Conservation (phyloP, 805 yeast species). For the Cyberlindnera mrakii region DNA sequence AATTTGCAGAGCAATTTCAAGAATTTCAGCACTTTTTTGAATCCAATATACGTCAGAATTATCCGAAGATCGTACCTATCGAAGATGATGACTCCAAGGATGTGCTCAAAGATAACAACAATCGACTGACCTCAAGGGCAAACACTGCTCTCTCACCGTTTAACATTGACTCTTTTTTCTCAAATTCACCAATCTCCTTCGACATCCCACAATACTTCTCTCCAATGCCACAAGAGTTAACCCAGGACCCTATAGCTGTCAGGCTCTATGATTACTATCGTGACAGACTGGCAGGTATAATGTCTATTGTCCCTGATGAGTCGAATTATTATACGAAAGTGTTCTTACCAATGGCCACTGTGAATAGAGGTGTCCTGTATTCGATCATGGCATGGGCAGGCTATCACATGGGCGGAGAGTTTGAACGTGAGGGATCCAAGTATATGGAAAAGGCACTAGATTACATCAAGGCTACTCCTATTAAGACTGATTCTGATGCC, state of each 20-base stretch:
- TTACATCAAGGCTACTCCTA: slow-evolving; percentile 32
- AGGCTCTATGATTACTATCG: slow-evolving; percentile 45
- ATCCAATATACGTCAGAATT: slow-evolving; percentile 17
- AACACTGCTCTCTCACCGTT: slow-evolving; percentile 1
- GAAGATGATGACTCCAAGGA: slow-evolving; percentile 1
- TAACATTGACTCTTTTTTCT: slow-evolving; percentile 5
- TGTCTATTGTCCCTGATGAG: slow-evolving; percentile 42
- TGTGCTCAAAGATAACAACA: neutral
- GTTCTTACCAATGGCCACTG: slow-evolving; percentile 46
- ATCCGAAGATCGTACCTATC: slow-evolving; percentile 12
- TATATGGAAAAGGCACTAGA: slow-evolving; percentile 43
- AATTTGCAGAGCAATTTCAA: slow-evolving; percentile 9
- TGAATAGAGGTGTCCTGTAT: slow-evolving; percentile 42
- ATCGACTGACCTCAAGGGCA: neutral
- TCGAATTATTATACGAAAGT: slow-evolving; percentile 47
- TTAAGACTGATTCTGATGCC: slow-evolving; percentile 18
- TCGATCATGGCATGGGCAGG: slow-evolving; percentile 56
- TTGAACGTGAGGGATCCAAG: slow-evolving; percentile 38
- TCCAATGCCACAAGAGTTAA: slow-evolving; percentile 18
- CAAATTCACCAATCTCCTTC: slow-evolving; percentile 3
- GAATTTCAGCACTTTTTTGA: slow-evolving; percentile 23
- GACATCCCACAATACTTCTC: slow-evolving; percentile 5
- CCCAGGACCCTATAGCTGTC: slow-evolving; percentile 37
- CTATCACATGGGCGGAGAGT: slow-evolving; percentile 29
- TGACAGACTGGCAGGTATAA: slow-evolving; percentile 38